Evolutionary conservation across 169 alveolate species (phyloP).

Genomic region (Pseudocohnilembus persalinus): DNA sequence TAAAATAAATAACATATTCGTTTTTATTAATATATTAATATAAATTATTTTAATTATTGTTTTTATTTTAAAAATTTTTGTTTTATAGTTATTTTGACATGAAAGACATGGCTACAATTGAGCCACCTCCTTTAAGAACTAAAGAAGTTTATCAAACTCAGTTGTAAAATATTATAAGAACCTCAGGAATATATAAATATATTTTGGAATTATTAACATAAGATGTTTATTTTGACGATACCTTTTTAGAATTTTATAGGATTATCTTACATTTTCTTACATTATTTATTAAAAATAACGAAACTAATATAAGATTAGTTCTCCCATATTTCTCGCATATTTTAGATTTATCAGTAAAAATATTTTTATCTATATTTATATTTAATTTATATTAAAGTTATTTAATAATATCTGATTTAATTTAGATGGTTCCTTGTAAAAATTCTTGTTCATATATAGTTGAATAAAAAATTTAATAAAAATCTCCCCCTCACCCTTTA

Average conservation of each 20-base stretch:
- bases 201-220: background rate
- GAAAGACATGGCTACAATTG: background rate
- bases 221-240: background rate
- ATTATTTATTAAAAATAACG: background rate
- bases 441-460: background rate
- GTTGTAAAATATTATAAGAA: background rate
- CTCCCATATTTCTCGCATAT: background rate
- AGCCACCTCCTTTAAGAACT: background rate
- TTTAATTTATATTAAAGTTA: no score
- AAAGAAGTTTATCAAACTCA: background rate
- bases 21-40: no score
- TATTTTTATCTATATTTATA: no score
- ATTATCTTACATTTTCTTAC: no score
- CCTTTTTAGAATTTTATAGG: background rate
- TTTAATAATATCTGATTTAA: no score
- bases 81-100: background rate
- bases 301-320: background rate
- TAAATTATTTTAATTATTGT: no score
- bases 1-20: background rate
- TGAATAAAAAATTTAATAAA: background rate
- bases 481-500: background rate
- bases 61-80: no score
- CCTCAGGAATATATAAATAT: background rate
- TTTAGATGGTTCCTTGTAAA: background rate
- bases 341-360: background rate